phyloP scores from a whole-genome alignment of 2,329 filamentous ascomycete genomes.

The Colletotrichum gigasporum region DNA sequence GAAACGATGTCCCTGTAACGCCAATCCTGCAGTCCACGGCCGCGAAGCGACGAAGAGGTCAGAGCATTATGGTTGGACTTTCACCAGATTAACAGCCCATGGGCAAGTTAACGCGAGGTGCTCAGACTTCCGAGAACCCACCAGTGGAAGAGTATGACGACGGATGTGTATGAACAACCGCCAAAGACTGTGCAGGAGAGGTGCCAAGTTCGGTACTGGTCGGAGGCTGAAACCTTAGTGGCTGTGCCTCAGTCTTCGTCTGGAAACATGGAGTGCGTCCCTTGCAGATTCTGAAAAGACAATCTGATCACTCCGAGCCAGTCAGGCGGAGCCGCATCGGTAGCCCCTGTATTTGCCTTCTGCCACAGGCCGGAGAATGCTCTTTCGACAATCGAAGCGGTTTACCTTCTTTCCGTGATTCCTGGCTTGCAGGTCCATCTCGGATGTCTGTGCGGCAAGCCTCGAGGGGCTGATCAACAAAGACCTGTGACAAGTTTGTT shows the following conservation, averaged over 20 bases:
- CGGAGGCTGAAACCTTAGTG: slow-evolving; percentile 31
- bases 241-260: slow-evolving; percentile 12
- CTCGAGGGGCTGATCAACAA: slow-evolving; percentile 22
- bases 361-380: neutral
- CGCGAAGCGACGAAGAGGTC: slow-evolving; percentile 9
- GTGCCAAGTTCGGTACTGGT: slow-evolving; percentile 29
- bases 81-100: slow-evolving; percentile 4
- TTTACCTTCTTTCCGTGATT: neutral
- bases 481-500: slow-evolving; percentile 30
- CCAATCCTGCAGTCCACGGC: slow-evolving; percentile 8
- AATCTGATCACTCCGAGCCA: slow-evolving; percentile 3
- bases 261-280: slow-evolving; percentile 18
- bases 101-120: slow-evolving; percentile 29
- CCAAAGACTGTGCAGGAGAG: slow-evolving; percentile 10
- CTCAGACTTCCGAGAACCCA: slow-evolving; percentile 21
- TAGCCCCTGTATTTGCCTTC: neutral
- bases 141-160: slow-evolving; percentile 4
- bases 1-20: slow-evolving; percentile 24
- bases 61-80: slow-evolving; percentile 23
- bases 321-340: slow-evolving; percentile 9
- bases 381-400: neutral
- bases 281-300: slow-evolving; percentile 22
- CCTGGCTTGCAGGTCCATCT: neutral
- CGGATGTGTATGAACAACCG: neutral
- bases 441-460: slow-evolving; percentile 14